A percentile compares a stretch with the other conserved stretches of the same genome.
These are phyloP conservation scores for Mercurialis annua DNA, from an alignment of 345 rosid species.

Conservation along the genomic window DNA sequence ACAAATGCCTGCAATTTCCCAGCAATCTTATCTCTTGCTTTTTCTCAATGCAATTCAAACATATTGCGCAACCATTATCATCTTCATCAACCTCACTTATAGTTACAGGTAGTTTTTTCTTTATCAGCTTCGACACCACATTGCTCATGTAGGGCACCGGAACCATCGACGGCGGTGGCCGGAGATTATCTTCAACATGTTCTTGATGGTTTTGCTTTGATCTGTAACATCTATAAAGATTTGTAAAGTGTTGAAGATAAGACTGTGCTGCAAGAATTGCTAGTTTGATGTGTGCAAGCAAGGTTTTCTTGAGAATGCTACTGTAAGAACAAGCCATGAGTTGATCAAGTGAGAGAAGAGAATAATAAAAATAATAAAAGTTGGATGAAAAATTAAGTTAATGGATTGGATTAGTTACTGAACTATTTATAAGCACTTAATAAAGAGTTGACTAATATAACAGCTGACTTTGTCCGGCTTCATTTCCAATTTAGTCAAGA, in stretches of 20 bases:
- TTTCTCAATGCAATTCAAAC: neutral
- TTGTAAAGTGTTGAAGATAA: neutral
- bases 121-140: neutral
- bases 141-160: slow-evolving; percentile 1
- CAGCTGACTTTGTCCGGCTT: too few species aligned
- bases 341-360: too few species aligned
- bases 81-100: neutral
- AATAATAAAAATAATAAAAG: too few species aligned
- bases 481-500: too few species aligned
- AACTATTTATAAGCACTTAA: too few species aligned
- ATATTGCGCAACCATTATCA: neutral
- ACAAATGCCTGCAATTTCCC: neutral
- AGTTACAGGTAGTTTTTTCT: neutral
- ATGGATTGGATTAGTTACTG: too few species aligned
- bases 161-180: neutral
- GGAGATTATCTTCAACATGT: neutral
- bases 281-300: neutral
- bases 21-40: neutral
- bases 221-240: neutral
- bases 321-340: neutral
- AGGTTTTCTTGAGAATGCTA: neutral
- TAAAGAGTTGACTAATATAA: too few species aligned
- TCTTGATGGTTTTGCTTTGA: neutral
- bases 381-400: too few species aligned
- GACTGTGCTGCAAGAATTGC: neutral